Conservation (phyloP, 2,329 filamentous ascomycete genomes). For the Colletotrichum costaricense region DNA sequence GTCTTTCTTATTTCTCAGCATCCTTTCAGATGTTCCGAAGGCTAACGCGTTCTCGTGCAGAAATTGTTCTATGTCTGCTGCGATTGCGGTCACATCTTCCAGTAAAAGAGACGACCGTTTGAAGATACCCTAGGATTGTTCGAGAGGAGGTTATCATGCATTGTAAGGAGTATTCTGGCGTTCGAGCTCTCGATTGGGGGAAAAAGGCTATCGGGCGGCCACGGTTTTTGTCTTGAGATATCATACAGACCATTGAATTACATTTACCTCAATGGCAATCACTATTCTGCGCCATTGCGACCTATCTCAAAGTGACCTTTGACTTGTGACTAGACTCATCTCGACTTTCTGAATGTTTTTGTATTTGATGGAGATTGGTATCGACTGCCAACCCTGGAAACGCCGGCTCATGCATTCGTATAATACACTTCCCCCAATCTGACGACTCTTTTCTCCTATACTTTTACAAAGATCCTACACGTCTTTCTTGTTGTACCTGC, state of each 20-base stretch:
- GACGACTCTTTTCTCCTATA: constrained; percentile 12
- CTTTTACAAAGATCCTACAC: constrained; percentile 29
- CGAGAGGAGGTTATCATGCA: constrained; percentile 15
- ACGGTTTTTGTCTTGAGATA: constrained; percentile 1
- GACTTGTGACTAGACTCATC: not conserved
- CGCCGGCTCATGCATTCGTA: constrained; percentile 35
- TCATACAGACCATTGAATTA: not conserved
- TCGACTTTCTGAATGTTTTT: constrained; percentile 1
- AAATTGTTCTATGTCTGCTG: constrained; percentile 96
- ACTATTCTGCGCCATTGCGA: not conserved
- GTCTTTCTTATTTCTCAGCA: no score
- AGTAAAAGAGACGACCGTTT: constrained; percentile 50
- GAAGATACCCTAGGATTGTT: constrained; percentile 40
- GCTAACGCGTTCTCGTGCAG: constrained; percentile 56
- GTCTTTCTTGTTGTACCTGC: not conserved
- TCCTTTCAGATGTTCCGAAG: not conserved
- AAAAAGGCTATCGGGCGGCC: constrained; percentile 14
- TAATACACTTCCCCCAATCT: constrained; percentile 18
- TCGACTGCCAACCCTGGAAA: constrained; percentile 31
- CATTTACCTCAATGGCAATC: not conserved
- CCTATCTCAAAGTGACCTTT: not conserved
- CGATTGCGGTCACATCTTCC: constrained; percentile 90
- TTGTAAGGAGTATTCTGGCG: constrained; percentile 27
- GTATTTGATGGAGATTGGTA: constrained; percentile 34
- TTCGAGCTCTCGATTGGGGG: constrained; percentile 1